Base-by-base conservation (phyloP, 768 basidiomycete genomes). In the Russula vinacea region DNA sequence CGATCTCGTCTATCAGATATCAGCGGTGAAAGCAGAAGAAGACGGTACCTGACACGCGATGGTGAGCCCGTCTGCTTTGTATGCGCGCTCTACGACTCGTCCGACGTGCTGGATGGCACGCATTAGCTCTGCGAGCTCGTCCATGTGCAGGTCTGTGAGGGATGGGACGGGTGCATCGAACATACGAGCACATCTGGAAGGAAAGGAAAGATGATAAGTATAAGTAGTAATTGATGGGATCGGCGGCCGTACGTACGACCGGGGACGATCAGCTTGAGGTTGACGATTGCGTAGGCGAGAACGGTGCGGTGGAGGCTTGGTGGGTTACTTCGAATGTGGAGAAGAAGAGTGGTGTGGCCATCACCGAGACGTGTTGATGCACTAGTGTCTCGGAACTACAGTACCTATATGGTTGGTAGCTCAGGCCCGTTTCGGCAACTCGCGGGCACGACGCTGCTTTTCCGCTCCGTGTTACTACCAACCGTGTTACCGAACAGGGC, bases 231-330 rank as follows among this genome's bases (percentile, higher is more conserved):
- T 10, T 35, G 35, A 7, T 7, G 10, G 35, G 35, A 35, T 35
- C 10, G 6, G 35, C 6, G 35, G 47, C 47, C 24, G 8, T n/a
- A 83, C 92, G 76, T 75, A 98, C 96, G 94, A 54, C 94, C 94
- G 45, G 94, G 93, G 10, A 95, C 85, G 68, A 97, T 87, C 1
- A 94, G 96, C 70, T 94, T 97, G 65, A 97, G 83, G 73, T 98
- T 98, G 52, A 98, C 95, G 66, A 97, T 88, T 1, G 91, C 96
- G 74, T 83, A 90, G 0, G 89, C 85, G 14, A 89, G 79, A 1
- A 83, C 69, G 4, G 84, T 81, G 29, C 84, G 81, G 70, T 89
- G 87, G 74, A 95, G 0, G 79, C 84, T 72, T 92, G 90, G 47
- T 80, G 80, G 6, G 88, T 84, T 11, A 92, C 90, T 67, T 92